phyloP scores from a whole-genome alignment of 2,329 filamentous ascomycete species.

The Neurospora crassa region DNA sequence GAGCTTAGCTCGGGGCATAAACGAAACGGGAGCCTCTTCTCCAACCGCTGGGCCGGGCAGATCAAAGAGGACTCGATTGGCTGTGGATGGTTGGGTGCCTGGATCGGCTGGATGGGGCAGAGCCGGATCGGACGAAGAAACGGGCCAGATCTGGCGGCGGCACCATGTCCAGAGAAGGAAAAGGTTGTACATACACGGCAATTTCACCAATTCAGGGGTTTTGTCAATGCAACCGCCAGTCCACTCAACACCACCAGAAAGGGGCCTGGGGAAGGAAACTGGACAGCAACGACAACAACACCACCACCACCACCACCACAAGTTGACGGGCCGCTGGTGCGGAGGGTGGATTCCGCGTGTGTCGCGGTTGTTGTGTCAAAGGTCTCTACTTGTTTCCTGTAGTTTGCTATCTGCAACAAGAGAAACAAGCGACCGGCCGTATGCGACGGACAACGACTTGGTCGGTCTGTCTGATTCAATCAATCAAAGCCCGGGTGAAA shows the following conservation, averaged over 20 bases:
- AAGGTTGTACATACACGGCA: constrained; percentile 6
- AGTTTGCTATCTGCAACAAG: not conserved
- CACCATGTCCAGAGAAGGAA: constrained; percentile 3
- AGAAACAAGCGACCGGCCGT: not conserved
- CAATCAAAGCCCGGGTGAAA: not conserved
- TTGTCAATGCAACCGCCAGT: constrained; percentile 13
- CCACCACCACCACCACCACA: not conserved
- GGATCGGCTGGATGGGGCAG: not conserved
- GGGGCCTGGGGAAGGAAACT: not conserved
- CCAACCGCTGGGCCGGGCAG: constrained; percentile 5
- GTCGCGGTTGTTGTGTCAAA: not conserved
- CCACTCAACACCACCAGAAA: not conserved
- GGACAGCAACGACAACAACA: not conserved
- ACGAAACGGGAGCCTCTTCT: not conserved
- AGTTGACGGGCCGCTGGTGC: not conserved
- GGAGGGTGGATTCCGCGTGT: not conserved
- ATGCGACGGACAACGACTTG: not conserved
- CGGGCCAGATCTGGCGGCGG: constrained; percentile 2
- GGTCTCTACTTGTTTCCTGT: not conserved
- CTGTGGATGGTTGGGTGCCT: not conserved
- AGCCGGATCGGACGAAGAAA: constrained; percentile 9
- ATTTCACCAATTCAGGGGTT: constrained; percentile 10
- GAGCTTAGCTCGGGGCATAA: not conserved
- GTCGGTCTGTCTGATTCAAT: not conserved
- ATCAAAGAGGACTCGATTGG: not conserved